Percentiles rank a stretch among this genome's conserved stretches.
phyloP scores from a whole-genome alignment of 805 yeast genomes.

The Tetrapisispora namnaoensis region DNA sequence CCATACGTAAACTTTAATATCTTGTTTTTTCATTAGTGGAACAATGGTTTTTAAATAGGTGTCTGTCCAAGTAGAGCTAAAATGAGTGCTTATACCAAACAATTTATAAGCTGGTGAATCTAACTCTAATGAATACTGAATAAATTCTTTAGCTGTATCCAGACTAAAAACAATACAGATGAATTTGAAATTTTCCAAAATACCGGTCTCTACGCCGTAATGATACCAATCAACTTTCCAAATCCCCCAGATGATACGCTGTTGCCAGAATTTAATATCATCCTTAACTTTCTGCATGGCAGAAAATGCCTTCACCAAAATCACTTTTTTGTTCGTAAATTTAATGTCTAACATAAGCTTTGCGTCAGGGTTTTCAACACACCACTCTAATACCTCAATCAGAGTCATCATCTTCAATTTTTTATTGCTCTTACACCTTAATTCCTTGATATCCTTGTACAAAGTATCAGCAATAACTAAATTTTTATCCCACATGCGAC shows the following conservation, averaged over 20 bases:
- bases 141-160: constrained; percentile 25
- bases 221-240: constrained; percentile 42
- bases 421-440: constrained; percentile 29
- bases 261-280: constrained; percentile 37
- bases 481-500: constrained; percentile 38
- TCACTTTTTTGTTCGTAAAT: constrained; percentile 35
- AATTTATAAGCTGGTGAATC: constrained; percentile 39
- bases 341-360: constrained; percentile 45
- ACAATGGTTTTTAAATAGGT: constrained; percentile 26
- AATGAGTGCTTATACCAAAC: constrained; percentile 43
- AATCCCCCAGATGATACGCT: constrained; percentile 40
- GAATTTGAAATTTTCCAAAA: constrained; percentile 30
- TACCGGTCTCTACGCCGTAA: constrained; percentile 32
- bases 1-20: constrained; percentile 40
- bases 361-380: constrained; percentile 26
- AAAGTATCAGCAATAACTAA: constrained; percentile 31
- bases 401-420: constrained; percentile 35
- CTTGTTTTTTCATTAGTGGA: constrained; percentile 24
- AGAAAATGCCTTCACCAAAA: constrained; percentile 33
- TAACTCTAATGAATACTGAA: constrained; percentile 31
- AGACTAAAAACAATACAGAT: constrained; percentile 31
- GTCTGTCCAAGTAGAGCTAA: constrained; percentile 38
- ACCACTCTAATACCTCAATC: constrained; percentile 33
- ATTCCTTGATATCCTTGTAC: constrained; percentile 29
- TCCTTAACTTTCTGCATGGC: constrained; percentile 30